A percentile compares a stretch with the other conserved stretches of the same genome.
phyloP scores from a whole-genome alignment of 2,329 filamentous ascomycete species.

The Fusarium phyllophilum region DNA sequence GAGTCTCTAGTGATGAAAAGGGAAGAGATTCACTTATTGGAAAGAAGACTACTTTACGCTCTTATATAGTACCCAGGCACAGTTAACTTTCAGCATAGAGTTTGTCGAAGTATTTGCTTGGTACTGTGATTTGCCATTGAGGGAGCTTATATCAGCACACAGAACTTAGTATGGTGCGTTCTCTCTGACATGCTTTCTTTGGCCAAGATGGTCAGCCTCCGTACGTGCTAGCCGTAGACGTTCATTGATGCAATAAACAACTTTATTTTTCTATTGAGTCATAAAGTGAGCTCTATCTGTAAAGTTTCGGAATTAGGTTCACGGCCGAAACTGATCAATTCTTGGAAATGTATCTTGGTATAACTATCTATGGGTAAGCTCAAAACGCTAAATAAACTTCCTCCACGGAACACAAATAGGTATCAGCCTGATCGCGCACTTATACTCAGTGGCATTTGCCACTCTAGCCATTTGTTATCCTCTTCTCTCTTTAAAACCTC shows the following conservation, averaged over 20 bases:
- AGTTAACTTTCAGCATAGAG: rapidly evolving
- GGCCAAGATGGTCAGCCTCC: rapidly evolving
- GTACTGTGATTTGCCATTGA: rapidly evolving
- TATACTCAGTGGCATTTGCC: rapidly evolving
- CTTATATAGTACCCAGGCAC: not conserved
- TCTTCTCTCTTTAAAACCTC: rapidly evolving
- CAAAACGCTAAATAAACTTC: too few species aligned
- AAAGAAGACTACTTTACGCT: rapidly evolving
- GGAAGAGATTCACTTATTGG: rapidly evolving
- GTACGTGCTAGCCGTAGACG: rapidly evolving
- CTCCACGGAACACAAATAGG: rapidly evolving
- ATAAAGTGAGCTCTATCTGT: not conserved
- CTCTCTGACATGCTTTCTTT: not conserved
- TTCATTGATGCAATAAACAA: not conserved
- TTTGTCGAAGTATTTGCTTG: rapidly evolving
- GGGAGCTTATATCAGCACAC: not conserved
- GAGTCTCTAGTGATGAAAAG: rapidly evolving
- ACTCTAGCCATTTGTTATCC: rapidly evolving
- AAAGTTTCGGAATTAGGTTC: rapidly evolving
- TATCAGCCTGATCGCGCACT: rapidly evolving
- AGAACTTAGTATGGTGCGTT: not conserved
- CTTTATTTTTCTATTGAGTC: not conserved
- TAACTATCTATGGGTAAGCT: rapidly evolving
- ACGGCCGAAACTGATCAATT: too few species aligned
- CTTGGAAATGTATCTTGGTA: rapidly evolving